Percentiles rank a stretch among this genome's conserved stretches.
Evolutionary conservation across 2,329 filamentous ascomycete genomes (phyloP).

Genomic region (Beauveria sp.): DNA sequence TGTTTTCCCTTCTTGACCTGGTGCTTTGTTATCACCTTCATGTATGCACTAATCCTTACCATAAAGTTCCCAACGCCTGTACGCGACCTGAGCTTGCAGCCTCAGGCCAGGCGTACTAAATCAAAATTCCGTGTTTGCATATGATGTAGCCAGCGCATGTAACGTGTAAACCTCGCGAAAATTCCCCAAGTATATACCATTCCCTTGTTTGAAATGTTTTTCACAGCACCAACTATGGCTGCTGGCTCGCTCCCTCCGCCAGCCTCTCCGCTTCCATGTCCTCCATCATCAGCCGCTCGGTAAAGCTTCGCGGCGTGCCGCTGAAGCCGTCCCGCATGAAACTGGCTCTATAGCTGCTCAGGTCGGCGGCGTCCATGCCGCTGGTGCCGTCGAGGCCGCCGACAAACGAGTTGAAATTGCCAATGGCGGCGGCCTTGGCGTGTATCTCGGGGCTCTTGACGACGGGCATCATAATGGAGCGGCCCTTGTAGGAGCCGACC

Average conservation of each 20-base stretch:
- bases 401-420: slow-evolving; percentile 42
- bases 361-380: slow-evolving; percentile 38
- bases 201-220: not conserved
- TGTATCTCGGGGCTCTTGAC: slow-evolving; percentile 42
- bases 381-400: slow-evolving; percentile 45
- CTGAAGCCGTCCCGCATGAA: slow-evolving; percentile 31
- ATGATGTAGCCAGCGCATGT: not conserved
- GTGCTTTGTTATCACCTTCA: not conserved
- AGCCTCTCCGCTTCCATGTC: slow-evolving; percentile 29
- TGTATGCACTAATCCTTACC: not conserved
- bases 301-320: slow-evolving; percentile 39
- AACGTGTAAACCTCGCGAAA: not conserved
- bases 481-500: slow-evolving; percentile 47
- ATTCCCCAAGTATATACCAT: not conserved
- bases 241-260: not conserved
- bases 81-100: not conserved
- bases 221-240: not conserved
- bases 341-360: slow-evolving; percentile 36
- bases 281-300: slow-evolving; percentile 41
- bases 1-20: not conserved
- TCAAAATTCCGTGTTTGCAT: not conserved
- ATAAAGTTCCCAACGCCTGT: not conserved
- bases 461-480: slow-evolving; percentile 43
- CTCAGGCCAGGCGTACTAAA: not conserved
- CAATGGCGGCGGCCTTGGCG: slow-evolving; percentile 39